Evolutionary conservation across 1,139 yeast species (phyloP).

Genomic region (Geotrichum candidum): DNA sequence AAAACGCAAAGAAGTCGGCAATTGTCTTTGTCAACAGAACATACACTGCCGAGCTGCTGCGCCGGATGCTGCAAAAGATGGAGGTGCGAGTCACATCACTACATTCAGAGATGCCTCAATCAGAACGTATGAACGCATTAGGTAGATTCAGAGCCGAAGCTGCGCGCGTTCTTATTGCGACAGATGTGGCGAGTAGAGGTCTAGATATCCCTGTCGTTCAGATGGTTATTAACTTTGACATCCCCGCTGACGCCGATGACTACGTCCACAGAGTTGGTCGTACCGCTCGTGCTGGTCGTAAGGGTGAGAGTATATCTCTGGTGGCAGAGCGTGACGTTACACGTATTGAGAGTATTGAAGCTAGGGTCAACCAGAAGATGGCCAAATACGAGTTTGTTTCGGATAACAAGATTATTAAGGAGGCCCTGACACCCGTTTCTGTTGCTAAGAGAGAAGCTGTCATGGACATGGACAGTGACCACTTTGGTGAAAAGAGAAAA

Average conservation of each 20-base stretch:
- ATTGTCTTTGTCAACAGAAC: constrained; percentile 91
- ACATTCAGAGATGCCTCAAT: constrained; percentile 93
- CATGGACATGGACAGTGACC: constrained; percentile 89
- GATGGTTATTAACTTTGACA: constrained; percentile 81
- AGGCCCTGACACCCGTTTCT: constrained; percentile 59
- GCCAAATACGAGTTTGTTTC: constrained; percentile 59
- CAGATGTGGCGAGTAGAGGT: constrained; percentile 97
- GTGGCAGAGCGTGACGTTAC: constrained; percentile 81
- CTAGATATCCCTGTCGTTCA: constrained; percentile 91
- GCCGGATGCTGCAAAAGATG: constrained; percentile 66
- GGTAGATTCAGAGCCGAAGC: constrained; percentile 93
- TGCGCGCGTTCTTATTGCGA: constrained; percentile 84
- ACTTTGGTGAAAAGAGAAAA: constrained; percentile 70
- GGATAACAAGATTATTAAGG: constrained; percentile 69
- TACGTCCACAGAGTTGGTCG: constrained; percentile 98
- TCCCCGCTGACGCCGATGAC: constrained; percentile 95
- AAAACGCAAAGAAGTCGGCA: constrained; percentile 59
- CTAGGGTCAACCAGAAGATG: constrained; percentile 73
- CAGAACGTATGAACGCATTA: constrained; percentile 81
- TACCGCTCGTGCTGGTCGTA: constrained; percentile 98
- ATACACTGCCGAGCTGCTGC: constrained; percentile 75
- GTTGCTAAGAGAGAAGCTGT: constrained; percentile 84
- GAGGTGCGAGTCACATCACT: constrained; percentile 81
- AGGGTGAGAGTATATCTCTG: constrained; percentile 63
- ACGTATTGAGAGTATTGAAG: constrained; percentile 80